Conservation (phyloP, 176 grass and related monocot genomes). For the Microstegium vimineum region DNA sequence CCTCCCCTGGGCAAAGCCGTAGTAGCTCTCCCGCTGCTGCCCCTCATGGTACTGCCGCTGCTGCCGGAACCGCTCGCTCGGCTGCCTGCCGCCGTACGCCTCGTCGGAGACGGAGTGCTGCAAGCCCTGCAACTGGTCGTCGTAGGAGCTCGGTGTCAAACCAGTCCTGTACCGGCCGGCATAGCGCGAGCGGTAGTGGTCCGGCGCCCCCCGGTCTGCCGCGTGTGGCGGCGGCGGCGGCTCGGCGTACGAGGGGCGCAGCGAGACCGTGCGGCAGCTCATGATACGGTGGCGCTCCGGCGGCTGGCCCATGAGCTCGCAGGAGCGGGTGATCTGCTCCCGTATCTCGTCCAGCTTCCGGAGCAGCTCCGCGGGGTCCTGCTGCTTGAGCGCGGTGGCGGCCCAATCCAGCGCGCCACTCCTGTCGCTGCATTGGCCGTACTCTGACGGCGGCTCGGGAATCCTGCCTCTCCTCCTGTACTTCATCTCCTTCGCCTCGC, state of each 20-base stretch:
- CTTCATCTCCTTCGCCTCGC: constrained; percentile 53
- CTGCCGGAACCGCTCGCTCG: constrained; percentile 32
- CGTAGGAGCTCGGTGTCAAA: background rate
- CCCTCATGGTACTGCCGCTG: constrained; percentile 42
- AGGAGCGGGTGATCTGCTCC: constrained; percentile 69
- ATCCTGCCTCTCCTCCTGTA: constrained; percentile 29
- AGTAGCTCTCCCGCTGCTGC: constrained; percentile 39
- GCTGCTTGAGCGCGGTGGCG: constrained; percentile 43
- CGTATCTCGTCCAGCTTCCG: constrained; percentile 83
- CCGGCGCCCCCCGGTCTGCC: background rate
- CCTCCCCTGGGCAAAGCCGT: constrained; percentile 30
- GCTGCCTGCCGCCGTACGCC: constrained; percentile 32
- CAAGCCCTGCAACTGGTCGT: no score
- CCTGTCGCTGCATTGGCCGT: constrained; percentile 29
- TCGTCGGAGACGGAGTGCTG: constrained; percentile 32
- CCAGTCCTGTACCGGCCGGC: constrained; percentile 23
- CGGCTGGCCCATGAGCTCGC: constrained; percentile 43
- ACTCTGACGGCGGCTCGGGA: background rate
- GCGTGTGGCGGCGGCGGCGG: background rate
- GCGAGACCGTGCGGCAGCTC: constrained; percentile 25
- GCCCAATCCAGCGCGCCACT: constrained; percentile 36
- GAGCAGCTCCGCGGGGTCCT: constrained; percentile 69
- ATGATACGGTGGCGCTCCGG: constrained; percentile 4
- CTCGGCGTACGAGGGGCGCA: constrained; percentile 25
- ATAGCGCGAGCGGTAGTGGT: constrained; percentile 22